Base-by-base conservation (phyloP, 2,329 filamentous ascomycete species). In the Colletotrichum coccodes region DNA sequence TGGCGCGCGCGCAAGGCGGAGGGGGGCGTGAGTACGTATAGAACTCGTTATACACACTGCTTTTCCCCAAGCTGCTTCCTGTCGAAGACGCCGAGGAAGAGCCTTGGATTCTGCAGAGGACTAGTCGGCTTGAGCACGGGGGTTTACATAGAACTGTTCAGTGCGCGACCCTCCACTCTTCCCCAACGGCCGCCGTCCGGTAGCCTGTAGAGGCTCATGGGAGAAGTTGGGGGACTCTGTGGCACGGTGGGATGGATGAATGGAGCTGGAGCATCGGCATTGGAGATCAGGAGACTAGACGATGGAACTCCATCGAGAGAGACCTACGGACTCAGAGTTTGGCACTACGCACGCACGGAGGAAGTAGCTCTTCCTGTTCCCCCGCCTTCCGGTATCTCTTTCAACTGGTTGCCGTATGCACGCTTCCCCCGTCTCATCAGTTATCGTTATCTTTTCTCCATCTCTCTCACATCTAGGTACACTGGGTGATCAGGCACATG, bases 281-380 rank as follows among this genome's bases (percentile, higher is more conserved):
- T 46, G 40, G 40, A 46, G 30, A 46, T 18, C 40, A 26, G 38
- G 36, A 44, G 21, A 47, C 28, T n/a, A 38, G 36, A 64, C 26
- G 34, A 52, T n/a, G 54, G 16, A 38, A 60, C 52, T 47, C 40
- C 60, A 46, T 52, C 44, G 28, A 64, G 23, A 57, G 34, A 28
- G 18, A 42, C 30, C 6, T n/a, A n/a, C 42, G 42, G 40, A 9
- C 50, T 36, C 16, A 49, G 47, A 57, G 23, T 47, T 57, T 40
- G 49, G 60, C 50, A 57, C 60, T 47, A 32, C 40, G 42, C 28
- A 46, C 50, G 50, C 28, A 46, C 50, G 50, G 50, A 38, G 38
- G 50, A 38, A 54, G 50, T 38, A 32, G 30, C 50, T 14, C n/a
- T 63, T 47, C 28, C 42, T 57, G 28, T 32, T 63, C 23, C 52